Evolutionary conservation across 192 early-diverging fungal genomes (phyloP).

Genomic region (Backusella sp.): DNA sequence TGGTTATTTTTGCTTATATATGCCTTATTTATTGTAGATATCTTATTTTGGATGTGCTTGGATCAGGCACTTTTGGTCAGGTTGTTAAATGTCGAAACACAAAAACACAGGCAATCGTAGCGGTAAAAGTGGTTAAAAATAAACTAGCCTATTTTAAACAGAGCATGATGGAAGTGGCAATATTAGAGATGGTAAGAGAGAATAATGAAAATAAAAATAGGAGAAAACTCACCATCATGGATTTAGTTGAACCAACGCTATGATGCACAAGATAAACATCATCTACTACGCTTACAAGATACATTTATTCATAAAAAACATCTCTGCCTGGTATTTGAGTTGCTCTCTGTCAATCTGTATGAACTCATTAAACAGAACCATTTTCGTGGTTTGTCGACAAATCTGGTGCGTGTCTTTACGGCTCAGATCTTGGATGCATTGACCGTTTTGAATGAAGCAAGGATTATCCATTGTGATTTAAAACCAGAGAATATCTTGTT

Average conservation of each 20-base stretch:
- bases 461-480: conserved; percentile 97
- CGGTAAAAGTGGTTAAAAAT: conserved; percentile 99
- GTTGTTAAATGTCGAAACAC: conserved; percentile 95
- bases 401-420: conserved; percentile 90
- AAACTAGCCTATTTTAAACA: conserved; percentile 97
- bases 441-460: conserved; percentile 79
- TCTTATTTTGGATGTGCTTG: conserved; percentile 89
- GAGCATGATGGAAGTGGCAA: conserved; percentile 94
- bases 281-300: conserved; percentile 87
- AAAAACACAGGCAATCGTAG: conserved; percentile 88
- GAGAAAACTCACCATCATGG: neutral
- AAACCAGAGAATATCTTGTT: conserved; percentile 98
- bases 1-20: too few species aligned
- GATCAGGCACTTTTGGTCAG: conserved; percentile 98
- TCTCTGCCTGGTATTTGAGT: conserved; percentile 96
- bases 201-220: neutral
- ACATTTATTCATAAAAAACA: conserved; percentile 93
- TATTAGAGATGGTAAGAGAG: conserved; percentile 74
- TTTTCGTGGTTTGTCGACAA: conserved; percentile 91
- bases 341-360: conserved; percentile 95
- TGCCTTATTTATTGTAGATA: too few species aligned
- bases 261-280: conserved; percentile 84
- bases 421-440: conserved; percentile 93
- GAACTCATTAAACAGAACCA: conserved; percentile 98
- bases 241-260: conserved; percentile 82